Percentiles rank a stretch among this genome's conserved stretches.
Conservation (phyloP, 2,329 filamentous ascomycete species). For the Lachnellula hyalina region DNA sequence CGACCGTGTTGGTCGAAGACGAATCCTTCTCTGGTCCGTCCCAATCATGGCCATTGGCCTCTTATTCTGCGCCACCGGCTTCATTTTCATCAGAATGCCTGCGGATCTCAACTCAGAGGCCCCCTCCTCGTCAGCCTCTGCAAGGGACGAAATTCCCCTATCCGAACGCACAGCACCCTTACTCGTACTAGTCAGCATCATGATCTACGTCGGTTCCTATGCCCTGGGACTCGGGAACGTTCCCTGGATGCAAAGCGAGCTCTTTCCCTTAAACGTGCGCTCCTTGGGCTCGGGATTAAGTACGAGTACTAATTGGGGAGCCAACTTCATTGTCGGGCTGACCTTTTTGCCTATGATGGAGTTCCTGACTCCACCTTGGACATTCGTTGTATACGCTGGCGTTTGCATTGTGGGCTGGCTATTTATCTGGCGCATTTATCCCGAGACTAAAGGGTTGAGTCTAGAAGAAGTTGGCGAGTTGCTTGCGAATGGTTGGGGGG, state of each 20-base stretch:
- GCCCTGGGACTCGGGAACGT: conserved; percentile 86
- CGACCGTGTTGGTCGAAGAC: conserved; percentile 71
- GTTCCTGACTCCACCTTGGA: conserved; percentile 63
- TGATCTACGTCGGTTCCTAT: conserved; percentile 79
- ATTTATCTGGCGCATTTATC: conserved; percentile 70
- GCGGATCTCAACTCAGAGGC: conserved; percentile 20
- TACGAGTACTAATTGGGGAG: conserved; percentile 81
- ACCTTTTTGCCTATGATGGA: conserved; percentile 90
- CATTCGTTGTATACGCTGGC: conserved; percentile 73
- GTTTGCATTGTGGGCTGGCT: conserved; percentile 66
- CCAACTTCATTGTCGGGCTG: conserved; percentile 79
- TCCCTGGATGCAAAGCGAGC: conserved; percentile 92
- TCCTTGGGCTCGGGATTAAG: conserved; percentile 66
- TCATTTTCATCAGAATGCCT: conserved; percentile 49
- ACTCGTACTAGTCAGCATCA: conserved; percentile 68
- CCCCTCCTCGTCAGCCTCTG: conserved; percentile 24
- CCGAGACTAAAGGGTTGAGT: conserved; percentile 76
- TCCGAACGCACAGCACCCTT: conserved; percentile 37
- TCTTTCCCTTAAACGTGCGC: conserved; percentile 74
- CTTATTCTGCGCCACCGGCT: conserved; percentile 64
- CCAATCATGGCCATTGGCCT: conserved; percentile 78
- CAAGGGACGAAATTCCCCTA: conserved; percentile 15
- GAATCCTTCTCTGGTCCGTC: conserved; percentile 76
- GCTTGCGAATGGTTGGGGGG: conserved; percentile 69
- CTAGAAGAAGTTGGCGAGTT: conserved; percentile 74